phyloP scores from a whole-genome alignment of 2,329 filamentous ascomycete species.

The Cryoendolithus antarcticus region DNA sequence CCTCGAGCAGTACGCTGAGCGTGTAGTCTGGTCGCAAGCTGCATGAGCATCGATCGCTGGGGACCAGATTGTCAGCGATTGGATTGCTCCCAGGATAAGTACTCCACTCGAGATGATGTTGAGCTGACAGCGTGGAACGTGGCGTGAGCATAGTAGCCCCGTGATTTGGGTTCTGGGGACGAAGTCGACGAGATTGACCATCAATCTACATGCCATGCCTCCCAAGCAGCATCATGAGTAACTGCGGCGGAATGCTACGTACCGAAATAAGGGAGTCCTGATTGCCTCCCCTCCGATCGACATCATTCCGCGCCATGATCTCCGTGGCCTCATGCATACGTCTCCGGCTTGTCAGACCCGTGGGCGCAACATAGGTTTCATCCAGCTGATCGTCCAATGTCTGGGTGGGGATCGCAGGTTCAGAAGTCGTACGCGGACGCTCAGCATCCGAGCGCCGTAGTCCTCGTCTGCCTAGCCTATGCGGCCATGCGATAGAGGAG shows the following conservation, averaged over 20 bases:
- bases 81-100: not conserved
- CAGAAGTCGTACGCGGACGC: conserved; percentile 11
- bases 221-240: not conserved
- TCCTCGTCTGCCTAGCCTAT: conserved; percentile 7
- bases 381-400: conserved; percentile 21
- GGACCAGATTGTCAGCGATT: conserved; percentile 5
- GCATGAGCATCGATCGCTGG: conserved; percentile 16
- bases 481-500: conserved; percentile 27
- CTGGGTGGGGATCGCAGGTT: conserved; percentile 13
- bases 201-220: not conserved
- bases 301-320: conserved; percentile 51
- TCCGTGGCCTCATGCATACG: conserved; percentile 48
- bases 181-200: not conserved
- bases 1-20: conserved; percentile 7
- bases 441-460: conserved; percentile 2
- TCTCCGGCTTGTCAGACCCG: conserved; percentile 43
- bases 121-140: too few species aligned
- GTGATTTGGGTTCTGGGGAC: not conserved
- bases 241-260: conserved; percentile 7
- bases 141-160: not conserved
- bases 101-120: too few species aligned
- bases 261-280: conserved; percentile 45
- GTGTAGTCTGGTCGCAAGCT: conserved; percentile 13
- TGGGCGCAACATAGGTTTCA: conserved; percentile 27
- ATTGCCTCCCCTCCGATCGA: conserved; percentile 44